A percentile compares a stretch with the other conserved stretches of the same genome.
phyloP scores from a whole-genome alignment of 495 filamentous ascomycete species.

The Wilcoxina mikolae region DNA sequence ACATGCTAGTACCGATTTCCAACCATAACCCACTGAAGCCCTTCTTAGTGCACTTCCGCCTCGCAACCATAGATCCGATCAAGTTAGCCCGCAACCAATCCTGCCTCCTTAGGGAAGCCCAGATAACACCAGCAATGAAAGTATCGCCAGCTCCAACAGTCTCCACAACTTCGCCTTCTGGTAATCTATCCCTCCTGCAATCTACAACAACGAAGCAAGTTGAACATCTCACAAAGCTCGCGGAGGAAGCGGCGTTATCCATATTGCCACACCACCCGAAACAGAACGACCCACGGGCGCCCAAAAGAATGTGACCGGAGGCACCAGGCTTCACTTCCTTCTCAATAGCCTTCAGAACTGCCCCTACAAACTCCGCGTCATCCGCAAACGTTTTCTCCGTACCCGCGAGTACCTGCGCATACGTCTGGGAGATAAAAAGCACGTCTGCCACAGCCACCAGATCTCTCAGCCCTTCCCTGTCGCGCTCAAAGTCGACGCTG shows the following conservation, averaged over 20 bases:
- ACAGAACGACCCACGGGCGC: not conserved
- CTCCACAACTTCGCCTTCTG: slow-evolving; percentile 8
- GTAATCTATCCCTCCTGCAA: too few species aligned
- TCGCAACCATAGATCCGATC: slow-evolving; percentile 10
- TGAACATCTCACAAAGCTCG: not conserved
- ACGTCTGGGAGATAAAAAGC: slow-evolving; percentile 13
- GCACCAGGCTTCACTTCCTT: not conserved
- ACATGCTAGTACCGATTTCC: slow-evolving; percentile 9
- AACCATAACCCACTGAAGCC: slow-evolving; percentile 14
- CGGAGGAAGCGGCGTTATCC: not conserved
- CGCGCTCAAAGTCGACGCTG: slow-evolving; percentile 16
- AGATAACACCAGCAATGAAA: slow-evolving; percentile 16
- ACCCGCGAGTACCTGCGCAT: slow-evolving; percentile 6
- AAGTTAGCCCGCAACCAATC: slow-evolving; percentile 7
- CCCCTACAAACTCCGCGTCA: not conserved
- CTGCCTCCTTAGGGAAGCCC: not conserved
- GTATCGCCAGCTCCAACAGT: slow-evolving; percentile 18
- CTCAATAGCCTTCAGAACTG: not conserved
- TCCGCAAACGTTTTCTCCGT: not conserved
- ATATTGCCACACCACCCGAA: not conserved
- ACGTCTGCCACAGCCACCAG: slow-evolving; percentile 8
- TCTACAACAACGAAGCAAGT: too few species aligned
- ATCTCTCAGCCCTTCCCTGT: slow-evolving; percentile 9
- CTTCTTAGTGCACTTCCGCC: slow-evolving; percentile 10
- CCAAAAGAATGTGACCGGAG: not conserved